Evolutionary conservation across 768 basidiomycete genomes (phyloP).

Genomic region (Macrocybe gigantea): DNA sequence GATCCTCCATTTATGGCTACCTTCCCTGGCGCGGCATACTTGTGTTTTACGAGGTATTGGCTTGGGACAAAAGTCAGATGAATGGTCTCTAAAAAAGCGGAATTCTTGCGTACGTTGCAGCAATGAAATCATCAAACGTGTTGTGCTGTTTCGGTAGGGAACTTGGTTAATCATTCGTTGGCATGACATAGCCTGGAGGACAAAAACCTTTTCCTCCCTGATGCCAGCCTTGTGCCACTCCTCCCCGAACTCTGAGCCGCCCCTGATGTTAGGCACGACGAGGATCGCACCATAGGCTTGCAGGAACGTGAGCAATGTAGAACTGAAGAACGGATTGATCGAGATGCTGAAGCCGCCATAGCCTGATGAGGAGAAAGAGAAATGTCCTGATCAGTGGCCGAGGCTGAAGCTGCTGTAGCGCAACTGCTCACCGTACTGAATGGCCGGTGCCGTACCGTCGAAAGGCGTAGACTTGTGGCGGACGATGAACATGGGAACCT

Average conservation of each 20-base stretch:
- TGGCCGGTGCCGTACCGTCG: conserved; percentile 70
- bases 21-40: conserved; percentile 63
- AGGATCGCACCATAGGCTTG: conserved; percentile 64
- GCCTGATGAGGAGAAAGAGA: conserved; percentile 27
- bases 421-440: conserved; percentile 60
- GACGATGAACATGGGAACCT: conserved; percentile 82
- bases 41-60: conserved; percentile 66
- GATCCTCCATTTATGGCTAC: conserved; percentile 76
- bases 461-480: conserved; percentile 62
- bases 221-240: conserved; percentile 78
- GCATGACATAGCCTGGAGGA: neutral
- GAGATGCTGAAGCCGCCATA: conserved; percentile 81
- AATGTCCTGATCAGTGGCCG: neutral
- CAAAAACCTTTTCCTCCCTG: conserved; percentile 58
- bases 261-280: conserved; percentile 55
- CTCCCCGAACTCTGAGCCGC: conserved; percentile 78
- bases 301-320: conserved; percentile 66
- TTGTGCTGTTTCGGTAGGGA: conserved; percentile 40
- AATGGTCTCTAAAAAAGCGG: neutral
- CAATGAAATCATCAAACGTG: conserved; percentile 79
- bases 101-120: conserved; percentile 56
- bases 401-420: neutral
- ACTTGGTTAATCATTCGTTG: conserved; percentile 2
- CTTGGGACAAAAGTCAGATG: conserved; percentile 26
- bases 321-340: conserved; percentile 67